Percentiles rank a stretch among this genome's conserved stretches.
Conservation (phyloP, 805 yeast genomes). For the Priceomyces fermenticarens region DNA sequence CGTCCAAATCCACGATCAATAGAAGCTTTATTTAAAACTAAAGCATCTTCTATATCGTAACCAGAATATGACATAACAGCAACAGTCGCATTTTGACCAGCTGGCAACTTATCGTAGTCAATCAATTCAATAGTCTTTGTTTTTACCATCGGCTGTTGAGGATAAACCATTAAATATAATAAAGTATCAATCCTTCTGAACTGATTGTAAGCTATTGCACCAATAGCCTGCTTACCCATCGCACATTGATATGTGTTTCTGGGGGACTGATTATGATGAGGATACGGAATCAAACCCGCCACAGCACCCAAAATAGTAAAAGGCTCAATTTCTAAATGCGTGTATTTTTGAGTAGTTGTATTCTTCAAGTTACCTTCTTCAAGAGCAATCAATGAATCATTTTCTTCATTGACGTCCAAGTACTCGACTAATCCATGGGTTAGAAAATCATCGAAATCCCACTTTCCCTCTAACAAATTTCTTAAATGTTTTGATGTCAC, state of each 20-base stretch:
- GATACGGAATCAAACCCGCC: constrained; percentile 89
- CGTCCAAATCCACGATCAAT: constrained; percentile 97
- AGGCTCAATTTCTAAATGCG: constrained; percentile 95
- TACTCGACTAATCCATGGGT: constrained; percentile 87
- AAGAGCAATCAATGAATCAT: constrained; percentile 87
- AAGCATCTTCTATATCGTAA: constrained; percentile 98
- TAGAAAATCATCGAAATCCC: constrained; percentile 91
- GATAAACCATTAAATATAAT: constrained; percentile 94
- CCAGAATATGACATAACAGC: constrained; percentile 99
- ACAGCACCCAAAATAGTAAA: constrained; percentile 91
- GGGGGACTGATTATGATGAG: constrained; percentile 90
- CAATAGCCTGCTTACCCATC: constrained; percentile 99
- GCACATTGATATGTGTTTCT: constrained; percentile 93
- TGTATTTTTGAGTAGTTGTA: constrained; percentile 49
- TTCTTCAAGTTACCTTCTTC: constrained; percentile 60
- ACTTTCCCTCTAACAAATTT: constrained; percentile 59
- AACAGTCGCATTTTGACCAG: constrained; percentile 98
- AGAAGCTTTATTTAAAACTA: constrained; percentile 89
- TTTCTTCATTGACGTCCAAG: constrained; percentile 95
- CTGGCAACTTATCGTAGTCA: constrained; percentile 93
- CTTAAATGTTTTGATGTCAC: constrained; percentile 71
- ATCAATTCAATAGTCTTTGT: constrained; percentile 94
- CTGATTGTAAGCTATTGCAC: constrained; percentile 97
- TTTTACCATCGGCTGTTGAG: constrained; percentile 99
- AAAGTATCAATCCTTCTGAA: constrained; percentile 93